phyloP scores from a whole-genome alignment of 2,329 filamentous ascomycete genomes.

The Aspergillus alliaceus region DNA sequence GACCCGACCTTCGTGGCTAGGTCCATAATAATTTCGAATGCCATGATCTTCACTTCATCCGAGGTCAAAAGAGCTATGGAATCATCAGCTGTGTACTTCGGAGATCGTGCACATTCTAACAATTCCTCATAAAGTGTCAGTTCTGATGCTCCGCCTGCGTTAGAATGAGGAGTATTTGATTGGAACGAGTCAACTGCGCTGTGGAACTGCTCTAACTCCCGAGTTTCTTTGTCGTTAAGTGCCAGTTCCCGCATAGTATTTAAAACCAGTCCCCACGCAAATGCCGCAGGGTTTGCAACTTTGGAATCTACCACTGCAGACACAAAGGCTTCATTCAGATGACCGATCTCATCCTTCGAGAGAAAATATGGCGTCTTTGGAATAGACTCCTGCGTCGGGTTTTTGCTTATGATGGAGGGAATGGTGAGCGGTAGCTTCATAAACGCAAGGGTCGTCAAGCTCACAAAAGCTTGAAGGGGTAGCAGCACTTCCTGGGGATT shows the following conservation, averaged over 20 bases:
- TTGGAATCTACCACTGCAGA: slow-evolving; percentile 57
- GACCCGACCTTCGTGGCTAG: slow-evolving; percentile 47
- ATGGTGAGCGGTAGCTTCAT: slow-evolving; percentile 67
- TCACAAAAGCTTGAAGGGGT: slow-evolving; percentile 68
- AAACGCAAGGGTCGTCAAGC: slow-evolving; percentile 69
- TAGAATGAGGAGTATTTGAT: slow-evolving; percentile 34
- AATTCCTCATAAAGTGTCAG: slow-evolving; percentile 49
- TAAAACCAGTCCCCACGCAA: slow-evolving; percentile 78
- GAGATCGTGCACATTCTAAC: slow-evolving; percentile 45
- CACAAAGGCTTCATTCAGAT: slow-evolving; percentile 71
- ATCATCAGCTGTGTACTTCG: slow-evolving; percentile 43
- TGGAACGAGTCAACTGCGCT: slow-evolving; percentile 43
- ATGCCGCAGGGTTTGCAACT: slow-evolving; percentile 70
- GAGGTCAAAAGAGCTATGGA: slow-evolving; percentile 49
- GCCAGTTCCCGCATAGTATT: slow-evolving; percentile 67
- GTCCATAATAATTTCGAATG: slow-evolving; percentile 50
- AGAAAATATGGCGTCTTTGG: slow-evolving; percentile 62
- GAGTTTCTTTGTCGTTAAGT: slow-evolving; percentile 59
- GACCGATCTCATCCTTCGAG: slow-evolving; percentile 67
- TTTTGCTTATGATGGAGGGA: slow-evolving; percentile 48
- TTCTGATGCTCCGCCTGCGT: slow-evolving; percentile 31
- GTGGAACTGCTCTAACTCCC: slow-evolving; percentile 44
- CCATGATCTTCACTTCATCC: slow-evolving; percentile 46
- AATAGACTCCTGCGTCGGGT: slow-evolving; percentile 23
- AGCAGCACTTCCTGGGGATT: slow-evolving; percentile 42